Conservation (phyloP, 441 rosid genomes). For the Eutrema salsugineum region DNA sequence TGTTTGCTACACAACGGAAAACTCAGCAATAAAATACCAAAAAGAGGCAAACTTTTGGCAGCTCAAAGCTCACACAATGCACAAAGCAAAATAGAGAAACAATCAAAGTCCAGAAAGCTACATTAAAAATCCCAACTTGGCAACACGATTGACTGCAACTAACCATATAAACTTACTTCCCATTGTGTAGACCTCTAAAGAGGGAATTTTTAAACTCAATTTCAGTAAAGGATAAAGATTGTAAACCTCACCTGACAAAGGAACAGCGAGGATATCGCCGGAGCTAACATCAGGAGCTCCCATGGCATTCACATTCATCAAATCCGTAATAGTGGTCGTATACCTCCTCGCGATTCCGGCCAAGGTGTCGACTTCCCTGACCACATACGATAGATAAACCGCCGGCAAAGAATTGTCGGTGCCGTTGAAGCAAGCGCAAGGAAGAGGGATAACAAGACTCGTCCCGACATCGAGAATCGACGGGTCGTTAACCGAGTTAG, state of each 20-base stretch:
- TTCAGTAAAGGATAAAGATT: neutral
- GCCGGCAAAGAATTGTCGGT: constrained; percentile 91
- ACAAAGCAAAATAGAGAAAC: neutral
- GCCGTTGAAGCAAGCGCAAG: constrained; percentile 92
- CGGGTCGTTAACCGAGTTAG: constrained; percentile 82
- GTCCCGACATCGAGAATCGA: constrained; percentile 76
- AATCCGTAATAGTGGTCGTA: constrained; percentile 77
- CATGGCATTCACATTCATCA: constrained; percentile 97
- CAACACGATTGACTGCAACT: neutral
- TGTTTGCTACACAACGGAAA: neutral
- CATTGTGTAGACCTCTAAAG: neutral
- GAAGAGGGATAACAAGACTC: constrained; percentile 70
- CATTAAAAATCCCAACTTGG: neutral
- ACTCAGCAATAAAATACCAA: neutral
- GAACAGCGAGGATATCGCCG: constrained; percentile 81
- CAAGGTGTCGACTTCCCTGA: constrained; percentile 62
- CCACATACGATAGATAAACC: constrained; percentile 85
- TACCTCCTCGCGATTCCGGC: constrained; percentile 72
- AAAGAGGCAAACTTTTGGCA: neutral
- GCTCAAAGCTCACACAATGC: neutral
- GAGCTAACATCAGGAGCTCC: constrained; percentile 65
- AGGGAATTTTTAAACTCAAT: neutral
- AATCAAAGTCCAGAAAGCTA: neutral
- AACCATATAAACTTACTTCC: neutral
- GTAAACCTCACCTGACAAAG: constrained; percentile 60